Evolutionary conservation across 148 eudicot genomes (phyloP).

Genomic region (Vaccinium myrtillus): DNA sequence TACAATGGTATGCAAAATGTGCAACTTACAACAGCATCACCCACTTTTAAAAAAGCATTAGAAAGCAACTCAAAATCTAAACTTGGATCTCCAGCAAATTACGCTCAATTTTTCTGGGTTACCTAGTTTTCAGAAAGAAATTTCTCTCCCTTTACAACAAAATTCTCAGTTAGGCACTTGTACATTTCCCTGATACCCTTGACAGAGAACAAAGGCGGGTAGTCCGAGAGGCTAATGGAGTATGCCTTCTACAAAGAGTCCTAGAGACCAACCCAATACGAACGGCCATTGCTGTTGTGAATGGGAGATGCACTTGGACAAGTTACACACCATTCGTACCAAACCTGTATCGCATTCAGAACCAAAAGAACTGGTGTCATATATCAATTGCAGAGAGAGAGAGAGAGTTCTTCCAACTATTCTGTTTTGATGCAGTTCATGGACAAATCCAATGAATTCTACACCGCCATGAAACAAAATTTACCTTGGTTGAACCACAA

Average conservation of each 20-base stretch:
- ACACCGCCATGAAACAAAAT: neutral
- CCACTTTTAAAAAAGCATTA: neutral
- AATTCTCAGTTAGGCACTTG: neutral
- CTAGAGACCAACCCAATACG: slow-evolving; percentile 95
- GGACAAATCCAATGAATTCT: too few species aligned
- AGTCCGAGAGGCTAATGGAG: neutral
- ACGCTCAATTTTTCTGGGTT: neutral
- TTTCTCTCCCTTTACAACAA: neutral
- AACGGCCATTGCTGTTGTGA: slow-evolving; percentile 88
- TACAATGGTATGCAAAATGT: neutral
- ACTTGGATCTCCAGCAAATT: neutral
- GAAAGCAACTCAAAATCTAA: neutral
- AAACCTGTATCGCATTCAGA: slow-evolving; percentile 51
- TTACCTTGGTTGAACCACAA: slow-evolving; percentile 81
- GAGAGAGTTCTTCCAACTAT: neutral
- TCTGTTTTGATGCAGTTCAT: neutral
- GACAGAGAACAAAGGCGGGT: neutral
- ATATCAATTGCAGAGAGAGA: neutral
- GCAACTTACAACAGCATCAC: neutral
- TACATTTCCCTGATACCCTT: neutral
- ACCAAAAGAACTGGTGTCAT: neutral
- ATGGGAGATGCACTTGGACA: slow-evolving; percentile 66
- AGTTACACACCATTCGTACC: slow-evolving; percentile 93
- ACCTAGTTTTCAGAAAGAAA: neutral
- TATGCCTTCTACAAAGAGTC: neutral